Evolutionary conservation across 2,329 filamentous ascomycete genomes (phyloP), one percentile per base, ranked within the genome.

Genomic region (Trichoderma citrinoviride): DNA sequence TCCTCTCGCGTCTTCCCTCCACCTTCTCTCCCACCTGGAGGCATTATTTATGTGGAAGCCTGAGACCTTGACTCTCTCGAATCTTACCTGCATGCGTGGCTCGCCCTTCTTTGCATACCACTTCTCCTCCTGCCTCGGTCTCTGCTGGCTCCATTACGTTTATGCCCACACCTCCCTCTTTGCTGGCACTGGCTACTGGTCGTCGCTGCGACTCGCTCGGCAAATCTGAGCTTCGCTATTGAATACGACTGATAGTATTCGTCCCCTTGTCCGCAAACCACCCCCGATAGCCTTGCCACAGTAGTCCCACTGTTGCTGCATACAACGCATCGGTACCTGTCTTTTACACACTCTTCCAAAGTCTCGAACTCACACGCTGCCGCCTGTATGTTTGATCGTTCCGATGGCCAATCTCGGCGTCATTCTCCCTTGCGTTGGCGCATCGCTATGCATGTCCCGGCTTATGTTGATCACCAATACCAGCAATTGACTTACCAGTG

Each of bases 1-100:
- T 71, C 66, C 70, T 69, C 64, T 68, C 71, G 66, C 71, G 67
- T 70, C 69, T 68, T 66, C 69, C 68, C 71, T 72, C 67, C 64
- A n/a, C 70, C 71, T 67, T 68, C 66, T 70, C 41, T 62, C 40
- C 41, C 64, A 53, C 27, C 68, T 61, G 64, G 65, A 46, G 66
- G 61, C 67, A 49, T 62, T 67, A 70, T 68, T 66, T 69, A 66
- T 67, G 68, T 69, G 69, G 69, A 64, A 68, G 68, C 66, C 68
- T 71, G 67, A 75, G 68, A 74, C 72, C 68, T 68, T 72, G 70
- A 70, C 71, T 71, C 67, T 72, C 68, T 68, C 63, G 61, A 73
- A 71, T 70, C 69, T 71, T 67, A 66, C 67, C 61, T 64, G 46
- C 56, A 68, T 67, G 67, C 70, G 70, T 67, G 64, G 65, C 57